Conservation (phyloP, 768 basidiomycete species). For the Heimioporus sp. region DNA sequence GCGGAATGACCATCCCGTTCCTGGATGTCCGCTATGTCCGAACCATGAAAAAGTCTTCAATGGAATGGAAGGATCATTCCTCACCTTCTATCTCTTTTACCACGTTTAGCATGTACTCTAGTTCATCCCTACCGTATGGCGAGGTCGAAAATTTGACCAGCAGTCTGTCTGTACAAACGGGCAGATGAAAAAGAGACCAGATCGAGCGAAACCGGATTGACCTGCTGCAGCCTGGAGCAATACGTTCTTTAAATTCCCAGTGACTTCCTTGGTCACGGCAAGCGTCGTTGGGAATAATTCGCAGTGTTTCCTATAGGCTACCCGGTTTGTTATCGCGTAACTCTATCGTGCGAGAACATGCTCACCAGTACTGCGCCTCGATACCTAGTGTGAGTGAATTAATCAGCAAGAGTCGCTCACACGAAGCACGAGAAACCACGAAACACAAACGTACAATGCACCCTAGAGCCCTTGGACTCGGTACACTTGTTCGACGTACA, state of each 20-base stretch:
- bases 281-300: conserved; percentile 29
- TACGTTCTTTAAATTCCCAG: conserved; percentile 17
- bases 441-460: conserved; percentile 21
- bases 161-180: conserved; percentile 20
- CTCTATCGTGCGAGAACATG: neutral
- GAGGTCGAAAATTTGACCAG: conserved; percentile 33
- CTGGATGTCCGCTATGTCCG: conserved; percentile 6
- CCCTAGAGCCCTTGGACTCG: conserved; percentile 3
- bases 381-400: conserved; percentile 17
- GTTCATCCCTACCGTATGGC: conserved; percentile 20
- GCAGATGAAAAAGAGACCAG: neutral
- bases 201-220: neutral
- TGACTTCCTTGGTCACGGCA: conserved; percentile 16
- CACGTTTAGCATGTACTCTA: conserved; percentile 26
- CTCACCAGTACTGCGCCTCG: conserved; percentile 31
- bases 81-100: conserved; percentile 29
- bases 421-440: neutral
- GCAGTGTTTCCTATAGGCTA: conserved; percentile 26
- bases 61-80: neutral
- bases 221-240: conserved; percentile 31
- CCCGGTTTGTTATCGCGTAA: neutral
- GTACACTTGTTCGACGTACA: conserved; percentile 24
- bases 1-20: conserved; percentile 12
- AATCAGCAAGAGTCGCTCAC: neutral
- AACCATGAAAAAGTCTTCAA: neutral